Percentiles rank a stretch among this genome's conserved stretches.
These are phyloP conservation scores for Nannizziopsis barbatae DNA, from an alignment of 2,329 filamentous ascomycete species.

Conservation along the genomic window DNA sequence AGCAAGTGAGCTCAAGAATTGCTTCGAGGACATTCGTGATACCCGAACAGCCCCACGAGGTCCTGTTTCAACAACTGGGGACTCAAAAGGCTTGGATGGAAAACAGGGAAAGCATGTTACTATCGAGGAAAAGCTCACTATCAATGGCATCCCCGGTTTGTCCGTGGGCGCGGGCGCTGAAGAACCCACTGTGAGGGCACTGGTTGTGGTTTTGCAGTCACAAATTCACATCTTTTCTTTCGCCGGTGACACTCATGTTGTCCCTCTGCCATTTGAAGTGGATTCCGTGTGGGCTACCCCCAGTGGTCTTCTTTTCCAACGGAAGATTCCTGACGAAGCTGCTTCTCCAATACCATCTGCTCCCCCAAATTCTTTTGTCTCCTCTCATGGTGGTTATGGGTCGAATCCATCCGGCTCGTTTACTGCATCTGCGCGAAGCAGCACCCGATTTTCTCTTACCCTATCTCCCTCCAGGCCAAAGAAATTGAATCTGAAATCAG, in stretches of 20 bases:
- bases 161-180: constrained; percentile 27
- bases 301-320: constrained; percentile 72
- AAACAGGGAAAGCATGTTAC: constrained; percentile 14
- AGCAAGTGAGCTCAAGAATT: constrained; percentile 14
- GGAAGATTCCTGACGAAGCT: constrained; percentile 47
- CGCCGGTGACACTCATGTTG: constrained; percentile 71
- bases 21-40: not conserved
- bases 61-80: constrained; percentile 1
- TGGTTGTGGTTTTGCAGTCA: constrained; percentile 84
- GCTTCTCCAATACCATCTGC: constrained; percentile 36
- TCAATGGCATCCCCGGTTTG: constrained; percentile 10
- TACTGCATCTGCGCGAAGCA: constrained; percentile 24
- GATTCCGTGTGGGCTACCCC: constrained; percentile 75
- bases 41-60: not conserved
- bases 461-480: constrained; percentile 44
- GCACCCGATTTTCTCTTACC: constrained; percentile 38
- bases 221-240: constrained; percentile 92
- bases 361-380: constrained; percentile 74
- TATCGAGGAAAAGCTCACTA: constrained; percentile 11
- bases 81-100: constrained; percentile 3
- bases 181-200: constrained; percentile 43
- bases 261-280: constrained; percentile 91
- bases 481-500: constrained; percentile 47
- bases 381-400: constrained; percentile 46
- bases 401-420: constrained; percentile 28